Evolutionary conservation across 1,139 yeast species (phyloP), one percentile per base, ranked within the genome.

Genomic region (Yarrowia galli): DNA sequence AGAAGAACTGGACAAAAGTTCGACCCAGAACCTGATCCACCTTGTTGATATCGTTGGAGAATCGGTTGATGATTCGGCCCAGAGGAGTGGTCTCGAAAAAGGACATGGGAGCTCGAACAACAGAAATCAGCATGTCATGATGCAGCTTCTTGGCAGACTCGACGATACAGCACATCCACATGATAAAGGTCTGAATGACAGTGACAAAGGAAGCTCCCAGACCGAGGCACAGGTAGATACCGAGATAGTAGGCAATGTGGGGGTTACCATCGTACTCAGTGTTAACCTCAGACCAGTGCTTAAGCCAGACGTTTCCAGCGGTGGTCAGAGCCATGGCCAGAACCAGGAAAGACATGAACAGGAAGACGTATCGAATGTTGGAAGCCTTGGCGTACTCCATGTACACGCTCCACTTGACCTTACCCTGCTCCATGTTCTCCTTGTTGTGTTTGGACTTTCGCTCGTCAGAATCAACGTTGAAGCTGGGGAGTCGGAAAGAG

Each of bases 61-160:
- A 95, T 76, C 99, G 84, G 82, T 96, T 96, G 78, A 95, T 83
- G 69, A 96, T 87, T 78, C 99, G 86, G 45, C 99, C 99, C 71
- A 95, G 86, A 65, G 99, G 99, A 0, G 98, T 95, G 0, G 98
- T 92, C 79, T 96, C 99, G 75, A 96, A 95, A 77, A 96, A 95
- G 46, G 92, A 85, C 99, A 95, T 96, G 70, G 99, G 99, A 0
- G 98, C 97, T 70, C 95, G 84, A 70, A 95, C 80, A 16, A 95
- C 97, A 70, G 92, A 82, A 43, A 79, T 78, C 6, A 96, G 87
- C 98, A 95, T 93, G 36, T 80, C 79, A 71, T 88, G 85, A 77
- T 95, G 99, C 70, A 95, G 83, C 69, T 82, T 85, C 70, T 82
- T 87, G 9, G 98, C 93, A 16, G 96, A 97, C 69, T 87, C 86